Base-by-base conservation (phyloP, 2,329 filamentous ascomycete species). In the Trichothecium sympodiale region DNA sequence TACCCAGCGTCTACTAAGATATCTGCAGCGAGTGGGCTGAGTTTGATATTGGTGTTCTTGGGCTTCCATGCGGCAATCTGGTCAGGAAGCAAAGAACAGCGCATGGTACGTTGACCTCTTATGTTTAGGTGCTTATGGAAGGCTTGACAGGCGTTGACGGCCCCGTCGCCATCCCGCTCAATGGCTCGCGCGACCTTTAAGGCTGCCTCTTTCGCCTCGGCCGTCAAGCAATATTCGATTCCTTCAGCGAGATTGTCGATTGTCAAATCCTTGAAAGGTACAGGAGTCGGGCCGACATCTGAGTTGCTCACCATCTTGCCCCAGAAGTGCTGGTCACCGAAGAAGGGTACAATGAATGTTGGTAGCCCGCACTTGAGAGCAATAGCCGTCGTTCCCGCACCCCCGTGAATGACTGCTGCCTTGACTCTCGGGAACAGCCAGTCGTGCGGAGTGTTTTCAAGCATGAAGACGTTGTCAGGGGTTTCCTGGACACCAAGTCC, bases 271-370 rank as follows among this genome's bases (percentile, higher is more conserved):
- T 83, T 84, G 57, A 83, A 82, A 0, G 80, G 80, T 8, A 84
- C 67, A 2, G 79, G 71, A 29, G 70, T 59, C 0, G 80, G 77
- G 1, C 82, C 82, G 1, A 79, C 80, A 17, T 71, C 69, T 2
- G 75, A 67, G 25, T 66, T 71, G 4, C 65, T 67, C 1, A 86
- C 67, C 74, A 83, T 83, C 14, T 66, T 64, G 3, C 81, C 82
- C 82, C 83, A 87, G 50, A 87, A 87, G 33, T 79, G 71, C 53
- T 87, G 82, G 49, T 87, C 82, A 3, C 82, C 82, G 44, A 87
- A 87, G 57, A 87, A 87, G 0, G 82, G 82, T 2, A 87, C 77
- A 17, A 86, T 71, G 72, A 85, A 80, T 5, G 78, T 84, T 0
- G 82, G 82, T 46, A 71, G 74, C 4, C 71, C 82, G 42, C 71